phyloP scores from a whole-genome alignment of 176 grass and related monocot species.

The Sorghum bicolor region DNA sequence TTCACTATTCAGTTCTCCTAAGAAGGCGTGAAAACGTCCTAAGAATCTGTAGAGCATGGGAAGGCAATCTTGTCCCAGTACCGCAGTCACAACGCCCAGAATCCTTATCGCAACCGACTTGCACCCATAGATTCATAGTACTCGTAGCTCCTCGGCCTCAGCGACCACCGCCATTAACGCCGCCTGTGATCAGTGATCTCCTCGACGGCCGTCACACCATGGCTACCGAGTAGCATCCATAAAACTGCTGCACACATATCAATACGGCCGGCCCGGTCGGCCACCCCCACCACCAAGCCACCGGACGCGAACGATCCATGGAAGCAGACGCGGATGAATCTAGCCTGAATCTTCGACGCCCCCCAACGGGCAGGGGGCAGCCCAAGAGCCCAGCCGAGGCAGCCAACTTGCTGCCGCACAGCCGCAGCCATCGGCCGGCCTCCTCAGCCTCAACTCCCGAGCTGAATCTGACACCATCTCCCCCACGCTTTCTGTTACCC shows the following conservation, averaged over 20 bases:
- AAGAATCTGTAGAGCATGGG: conserved; percentile 1
- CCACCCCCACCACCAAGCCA: neutral
- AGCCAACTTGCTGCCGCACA: conserved; percentile 24
- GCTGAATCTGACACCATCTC: conserved; percentile 42
- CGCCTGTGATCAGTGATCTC: conserved; percentile 35
- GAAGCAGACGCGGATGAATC: conserved; percentile 23
- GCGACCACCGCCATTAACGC: conserved; percentile 39
- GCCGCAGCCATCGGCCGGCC: neutral
- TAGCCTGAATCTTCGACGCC: conserved; percentile 39
- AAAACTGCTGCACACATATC: conserved; percentile 37
- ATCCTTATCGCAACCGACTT: conserved; percentile 14
- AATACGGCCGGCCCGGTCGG: neutral
- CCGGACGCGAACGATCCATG: neutral
- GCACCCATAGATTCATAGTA: conserved; percentile 5
- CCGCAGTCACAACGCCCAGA: neutral
- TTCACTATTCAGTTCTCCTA: neutral
- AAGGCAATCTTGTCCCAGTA: neutral
- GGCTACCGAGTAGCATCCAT: conserved; percentile 37
- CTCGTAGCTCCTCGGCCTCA: conserved; percentile 26
- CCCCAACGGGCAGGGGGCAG: neutral
- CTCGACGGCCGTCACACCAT: conserved; percentile 1
- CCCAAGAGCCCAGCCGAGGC: conserved; percentile 2
- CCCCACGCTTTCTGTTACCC: conserved; percentile 36
- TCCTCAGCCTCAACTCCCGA: conserved; percentile 14
- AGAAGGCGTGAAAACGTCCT: neutral